Evolutionary conservation across 176 grass and related monocot genomes (phyloP).

Genomic region (Cenchrus purpureus): DNA sequence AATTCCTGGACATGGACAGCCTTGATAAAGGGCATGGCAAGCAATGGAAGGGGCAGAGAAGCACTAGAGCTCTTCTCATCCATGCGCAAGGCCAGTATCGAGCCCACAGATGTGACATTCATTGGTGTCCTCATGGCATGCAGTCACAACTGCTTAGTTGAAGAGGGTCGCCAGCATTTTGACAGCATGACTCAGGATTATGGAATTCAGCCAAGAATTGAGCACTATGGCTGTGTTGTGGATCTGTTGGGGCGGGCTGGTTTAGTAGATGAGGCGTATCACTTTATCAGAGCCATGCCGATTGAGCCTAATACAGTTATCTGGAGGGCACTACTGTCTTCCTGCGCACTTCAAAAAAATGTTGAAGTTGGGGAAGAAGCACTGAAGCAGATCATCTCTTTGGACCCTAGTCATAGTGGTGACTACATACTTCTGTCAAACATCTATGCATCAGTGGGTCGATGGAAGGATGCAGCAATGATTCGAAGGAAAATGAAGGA

Average conservation of each 20-base stretch:
- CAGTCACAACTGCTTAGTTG: conserved; percentile 66
- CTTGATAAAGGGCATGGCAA: conserved; percentile 73
- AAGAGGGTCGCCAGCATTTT: conserved; percentile 56
- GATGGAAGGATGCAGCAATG: conserved; percentile 62
- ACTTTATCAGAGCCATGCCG: conserved; percentile 64
- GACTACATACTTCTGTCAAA: conserved; percentile 76
- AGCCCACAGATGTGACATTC: conserved; percentile 70
- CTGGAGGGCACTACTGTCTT: conserved; percentile 65
- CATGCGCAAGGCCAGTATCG: conserved; percentile 49
- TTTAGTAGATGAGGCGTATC: conserved; percentile 65
- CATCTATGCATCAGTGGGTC: conserved; percentile 62
- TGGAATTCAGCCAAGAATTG: conserved; percentile 56
- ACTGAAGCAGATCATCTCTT: conserved; percentile 47
- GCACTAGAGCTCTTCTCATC: conserved; percentile 57
- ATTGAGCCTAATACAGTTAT: conserved; percentile 66
- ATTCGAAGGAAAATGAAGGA: conserved; percentile 61
- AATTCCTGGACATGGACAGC: conserved; percentile 68
- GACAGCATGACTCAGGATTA: conserved; percentile 63
- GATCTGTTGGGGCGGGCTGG: conserved; percentile 71
- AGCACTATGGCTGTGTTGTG: conserved; percentile 80
- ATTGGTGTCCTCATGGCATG: conserved; percentile 70
- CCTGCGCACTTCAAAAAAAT: conserved; percentile 69
- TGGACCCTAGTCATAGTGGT: conserved; percentile 58
- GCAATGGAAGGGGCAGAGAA: conserved; percentile 60
- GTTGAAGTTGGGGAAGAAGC: conserved; percentile 60